Evolutionary conservation across 2,329 filamentous ascomycete genomes (phyloP).

Genomic region (Paramyrothecium roridum): DNA sequence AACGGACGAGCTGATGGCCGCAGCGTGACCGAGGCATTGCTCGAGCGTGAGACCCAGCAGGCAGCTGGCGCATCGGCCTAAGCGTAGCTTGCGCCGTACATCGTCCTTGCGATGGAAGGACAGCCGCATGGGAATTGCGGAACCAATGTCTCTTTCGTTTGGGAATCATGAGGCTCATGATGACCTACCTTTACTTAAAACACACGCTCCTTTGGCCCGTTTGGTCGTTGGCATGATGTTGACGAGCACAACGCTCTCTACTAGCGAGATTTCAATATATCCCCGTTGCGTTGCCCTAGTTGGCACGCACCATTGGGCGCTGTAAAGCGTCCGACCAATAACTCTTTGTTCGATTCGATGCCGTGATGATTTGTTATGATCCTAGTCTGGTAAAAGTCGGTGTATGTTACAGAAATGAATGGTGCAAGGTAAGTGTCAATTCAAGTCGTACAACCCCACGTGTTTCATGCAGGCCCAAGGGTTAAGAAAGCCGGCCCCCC

Average conservation of each 20-base stretch:
- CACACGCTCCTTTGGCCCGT: background rate
- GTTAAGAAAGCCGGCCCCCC: too few species aligned
- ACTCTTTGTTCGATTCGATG: too few species aligned
- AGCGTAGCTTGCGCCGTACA: background rate
- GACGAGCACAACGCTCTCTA: background rate
- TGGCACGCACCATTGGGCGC: too few species aligned
- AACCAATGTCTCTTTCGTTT: background rate
- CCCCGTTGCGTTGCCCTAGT: background rate
- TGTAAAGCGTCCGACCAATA: too few species aligned
- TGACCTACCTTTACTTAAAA: background rate
- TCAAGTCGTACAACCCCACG: too few species aligned
- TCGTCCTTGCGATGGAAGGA: background rate
- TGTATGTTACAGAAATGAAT: too few species aligned
- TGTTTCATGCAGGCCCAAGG: too few species aligned
- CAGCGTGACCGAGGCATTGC: slow-evolving; percentile 55
- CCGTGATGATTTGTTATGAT: too few species aligned
- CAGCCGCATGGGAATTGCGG: background rate
- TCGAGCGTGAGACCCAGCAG: slow-evolving; percentile 49
- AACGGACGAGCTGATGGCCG: slow-evolving; percentile 27
- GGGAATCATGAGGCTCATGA: background rate
- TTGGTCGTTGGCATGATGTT: background rate
- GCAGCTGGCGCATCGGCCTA: slow-evolving; percentile 23
- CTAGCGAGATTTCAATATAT: background rate
- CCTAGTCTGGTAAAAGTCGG: too few species aligned
- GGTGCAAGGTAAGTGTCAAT: too few species aligned